Percentiles rank a stretch among this genome's conserved stretches.
phyloP scores from a whole-genome alignment of 2,329 filamentous ascomycete genomes.

The Dryadomyces quercivorus region DNA sequence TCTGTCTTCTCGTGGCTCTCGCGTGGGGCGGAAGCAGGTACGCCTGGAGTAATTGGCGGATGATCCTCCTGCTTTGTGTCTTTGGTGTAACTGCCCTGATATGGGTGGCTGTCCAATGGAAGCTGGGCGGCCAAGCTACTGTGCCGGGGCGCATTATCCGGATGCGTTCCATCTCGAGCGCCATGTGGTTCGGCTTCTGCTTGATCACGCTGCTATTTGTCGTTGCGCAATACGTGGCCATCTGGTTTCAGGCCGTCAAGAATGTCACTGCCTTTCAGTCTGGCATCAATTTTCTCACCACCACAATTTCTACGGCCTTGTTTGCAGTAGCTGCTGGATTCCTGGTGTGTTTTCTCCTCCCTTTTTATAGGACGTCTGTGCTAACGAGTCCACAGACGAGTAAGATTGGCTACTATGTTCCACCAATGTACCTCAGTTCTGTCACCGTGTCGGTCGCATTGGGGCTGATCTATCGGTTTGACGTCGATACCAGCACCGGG shows the following conservation, averaged over 20 bases:
- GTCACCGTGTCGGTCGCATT: constrained; percentile 13
- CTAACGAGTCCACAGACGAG: constrained; percentile 2
- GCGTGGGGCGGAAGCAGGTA: constrained; percentile 33
- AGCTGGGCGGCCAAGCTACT: constrained; percentile 24
- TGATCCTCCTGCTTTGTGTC: constrained; percentile 25
- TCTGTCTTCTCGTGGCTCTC: constrained; percentile 34
- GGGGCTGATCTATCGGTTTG: constrained; percentile 13
- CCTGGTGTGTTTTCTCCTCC: constrained; percentile 4
- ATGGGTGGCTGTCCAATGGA: constrained; percentile 24
- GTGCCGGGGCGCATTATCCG: constrained; percentile 27
- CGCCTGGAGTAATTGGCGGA: constrained; percentile 23
- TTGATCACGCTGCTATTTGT: constrained; percentile 7
- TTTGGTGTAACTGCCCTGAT: constrained; percentile 20
- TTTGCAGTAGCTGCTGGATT: constrained; percentile 6
- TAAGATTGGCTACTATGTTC: constrained; percentile 18
- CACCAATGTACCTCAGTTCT: constrained; percentile 13
- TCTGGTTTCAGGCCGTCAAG: constrained; percentile 19
- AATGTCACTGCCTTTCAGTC: constrained; percentile 15
- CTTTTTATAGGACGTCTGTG: neutral
- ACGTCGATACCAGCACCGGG: constrained; percentile 11
- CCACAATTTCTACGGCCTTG: constrained; percentile 6
- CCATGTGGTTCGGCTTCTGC: constrained; percentile 6
- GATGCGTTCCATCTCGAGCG: constrained; percentile 18
- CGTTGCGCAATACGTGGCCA: constrained; percentile 12
- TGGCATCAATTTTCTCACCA: constrained; percentile 15